Percentiles rank a stretch among this genome's conserved stretches.
Conservation (phyloP, 2,329 filamentous ascomycete genomes). For the Aspergillus tanneri region DNA sequence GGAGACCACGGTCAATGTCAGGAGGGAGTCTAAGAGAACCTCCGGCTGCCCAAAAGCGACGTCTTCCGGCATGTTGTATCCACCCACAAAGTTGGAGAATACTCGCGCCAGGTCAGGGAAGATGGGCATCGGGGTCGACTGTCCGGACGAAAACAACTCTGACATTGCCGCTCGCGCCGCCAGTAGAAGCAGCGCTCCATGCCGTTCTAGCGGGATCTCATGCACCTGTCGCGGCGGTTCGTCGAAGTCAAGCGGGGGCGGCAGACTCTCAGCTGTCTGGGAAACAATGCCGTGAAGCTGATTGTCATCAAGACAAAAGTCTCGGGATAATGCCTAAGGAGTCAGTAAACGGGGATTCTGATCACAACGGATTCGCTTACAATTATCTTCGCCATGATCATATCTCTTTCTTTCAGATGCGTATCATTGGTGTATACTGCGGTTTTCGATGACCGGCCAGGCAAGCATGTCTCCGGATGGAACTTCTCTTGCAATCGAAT, state of each 20-base stretch:
- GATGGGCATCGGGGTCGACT: conserved; percentile 43
- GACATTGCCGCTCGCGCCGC: conserved; percentile 53
- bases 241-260: conserved; percentile 51
- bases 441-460: conserved; percentile 49
- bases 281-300: conserved; percentile 49
- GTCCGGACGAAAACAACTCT: conserved; percentile 49
- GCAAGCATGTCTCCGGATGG: conserved; percentile 53
- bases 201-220: conserved; percentile 57
- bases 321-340: conserved; percentile 51
- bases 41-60: conserved; percentile 49
- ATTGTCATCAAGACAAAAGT: conserved; percentile 51
- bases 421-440: conserved; percentile 53
- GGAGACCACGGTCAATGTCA: conserved; percentile 54
- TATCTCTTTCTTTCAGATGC: conserved; percentile 52
- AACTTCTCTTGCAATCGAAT: conserved; percentile 58
- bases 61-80: conserved; percentile 37
- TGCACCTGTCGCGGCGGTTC: conserved; percentile 53
- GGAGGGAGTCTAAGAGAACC: conserved; percentile 54
- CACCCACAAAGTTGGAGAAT: conserved; percentile 53
- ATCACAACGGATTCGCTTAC: conserved; percentile 27
- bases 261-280: conserved; percentile 41
- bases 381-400: conserved; percentile 58
- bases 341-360: conserved; percentile 7
- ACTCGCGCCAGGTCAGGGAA: conserved; percentile 56
- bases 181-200: conserved; percentile 55